Evolutionary conservation across 75 land plant genomes (phyloP), one percentile per base, ranked within the genome.

Genomic region (Cupressus sempervirens): DNA sequence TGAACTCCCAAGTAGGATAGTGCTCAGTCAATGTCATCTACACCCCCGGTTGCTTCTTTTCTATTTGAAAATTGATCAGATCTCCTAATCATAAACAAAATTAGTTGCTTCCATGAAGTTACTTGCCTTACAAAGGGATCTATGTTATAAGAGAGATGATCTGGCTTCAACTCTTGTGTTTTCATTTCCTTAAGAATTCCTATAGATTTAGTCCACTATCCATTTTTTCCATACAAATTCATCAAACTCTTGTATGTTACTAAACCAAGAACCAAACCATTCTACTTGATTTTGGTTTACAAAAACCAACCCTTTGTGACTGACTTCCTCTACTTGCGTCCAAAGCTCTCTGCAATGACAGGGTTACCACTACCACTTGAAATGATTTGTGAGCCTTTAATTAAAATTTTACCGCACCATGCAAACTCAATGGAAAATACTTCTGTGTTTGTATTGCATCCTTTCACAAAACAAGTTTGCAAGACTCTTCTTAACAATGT

Each of bases 201-300:
- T 88, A 96, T 98, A 1, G 92, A 86, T 85, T 84, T 93, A 46
- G 85, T 86, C 83, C 80, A 94, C 82, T 91, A 84, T 26, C 92
- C 98, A 82, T 92, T 85, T 56, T 95, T 89, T 9, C 99, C 86
- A 80, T 98, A 91, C 97, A 98, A 96, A 75, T 92, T 88, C 90
- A 98, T 96, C 88, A 98, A 85, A 65, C 88, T 90, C 85, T 98
- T 98, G 83, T 95, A 98, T 26, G 99, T 98, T 11, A 95, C 88
- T 84, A 92, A 85, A 75, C 89, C 94, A n/a, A 96, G 98, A 34
- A 87, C 91, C 84, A 93, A 87, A 23, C 96, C 94, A 85, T 87
- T 88, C 56, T 87, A 87, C 65, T 82, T 85, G 86, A 96, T 90
- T n/a, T n/a, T n/a, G n/a, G n/a, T n/a, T n/a, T n/a, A n/a, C n/a